Base-by-base conservation (phyloP, 768 basidiomycete genomes). In the Boletus eberwhitei region DNA sequence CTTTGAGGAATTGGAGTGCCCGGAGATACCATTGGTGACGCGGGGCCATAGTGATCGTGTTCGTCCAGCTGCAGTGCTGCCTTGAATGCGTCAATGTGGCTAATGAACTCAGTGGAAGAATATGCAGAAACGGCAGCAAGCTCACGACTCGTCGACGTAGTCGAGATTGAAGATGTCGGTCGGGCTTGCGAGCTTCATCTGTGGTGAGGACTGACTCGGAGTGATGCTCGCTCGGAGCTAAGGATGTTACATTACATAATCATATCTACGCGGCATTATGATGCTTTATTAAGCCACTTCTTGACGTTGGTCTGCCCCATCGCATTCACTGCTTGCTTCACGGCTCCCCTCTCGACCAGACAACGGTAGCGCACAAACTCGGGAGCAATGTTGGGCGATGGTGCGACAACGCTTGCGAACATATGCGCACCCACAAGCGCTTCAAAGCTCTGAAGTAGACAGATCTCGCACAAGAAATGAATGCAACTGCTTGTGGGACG, bases 351-450 rank as follows among this genome's bases (percentile, higher is more conserved):
- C 29, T 82, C 81, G 2, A 88, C 75, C 2, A 76, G 70, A 60
- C 84, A 90, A 22, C 87, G 79, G 66, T 93, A 87, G 58, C 85
- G 87, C 38, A 84, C 73, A 63, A 93, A 98, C 59, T 87, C 87
- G 52, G 81, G 84, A 7, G 82, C 76, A 11, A 82, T 68, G 26
- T 71, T 79, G 4, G 76, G 57, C 0, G 84, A 78, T 16, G 80
- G 67, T 2, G 81, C 75, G 2, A 74, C 75, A 4, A 77, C 73
- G 17, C 79, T 69, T 19, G 79, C 67, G 58, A 96, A 87, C 45
- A 90, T 75, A 19, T 73, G 78, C 1, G 77, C 70, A 1, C 74
- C 69, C 14, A 85, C 69, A 37, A 98, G 77, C 16, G 77, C 73
- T 63, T 95, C 89, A 64, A 90, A 97, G 11, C 86, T 86, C 94